Evolutionary conservation across 257 asterid genomes (phyloP).

Genomic region (Fraxinus pennsylvanica): DNA sequence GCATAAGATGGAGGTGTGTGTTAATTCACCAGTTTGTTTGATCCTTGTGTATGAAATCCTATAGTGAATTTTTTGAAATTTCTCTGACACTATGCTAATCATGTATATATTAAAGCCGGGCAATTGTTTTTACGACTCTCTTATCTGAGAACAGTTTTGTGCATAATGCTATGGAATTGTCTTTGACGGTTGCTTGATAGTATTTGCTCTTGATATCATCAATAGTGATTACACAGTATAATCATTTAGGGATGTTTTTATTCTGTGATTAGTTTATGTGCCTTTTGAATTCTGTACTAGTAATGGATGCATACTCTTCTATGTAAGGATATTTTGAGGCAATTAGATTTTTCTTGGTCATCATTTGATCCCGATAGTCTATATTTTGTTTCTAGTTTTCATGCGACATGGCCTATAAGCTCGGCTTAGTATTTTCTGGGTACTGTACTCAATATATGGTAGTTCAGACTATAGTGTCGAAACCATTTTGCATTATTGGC

Average conservation of each 20-base stretch:
- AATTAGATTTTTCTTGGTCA: background rate
- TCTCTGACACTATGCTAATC: background rate
- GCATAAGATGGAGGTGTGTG: slow-evolving; percentile 92
- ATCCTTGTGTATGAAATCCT: slow-evolving; percentile 5
- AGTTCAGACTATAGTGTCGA: background rate
- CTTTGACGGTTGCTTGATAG: background rate
- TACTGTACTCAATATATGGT: background rate
- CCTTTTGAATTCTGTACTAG: background rate
- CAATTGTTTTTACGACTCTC: background rate
- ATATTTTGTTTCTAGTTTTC: slow-evolving; percentile 2
- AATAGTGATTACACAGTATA: background rate
- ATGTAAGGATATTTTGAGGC: background rate
- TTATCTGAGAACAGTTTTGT: background rate
- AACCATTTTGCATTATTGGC: background rate
- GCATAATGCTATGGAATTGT: slow-evolving; percentile 12
- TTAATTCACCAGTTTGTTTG: slow-evolving; percentile 19
- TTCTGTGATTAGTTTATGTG: background rate
- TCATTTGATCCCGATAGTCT: background rate
- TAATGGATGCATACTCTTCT: background rate
- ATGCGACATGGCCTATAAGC: background rate
- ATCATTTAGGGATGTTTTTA: slow-evolving; percentile 2
- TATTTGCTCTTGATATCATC: background rate
- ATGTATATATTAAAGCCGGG: background rate
- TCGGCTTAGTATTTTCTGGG: background rate
- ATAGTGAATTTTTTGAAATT: slow-evolving; percentile 9